These are phyloP conservation scores for Alternaria infectoria DNA, from an alignment of 2,329 filamentous ascomycete genomes.

Conservation along the genomic window DNA sequence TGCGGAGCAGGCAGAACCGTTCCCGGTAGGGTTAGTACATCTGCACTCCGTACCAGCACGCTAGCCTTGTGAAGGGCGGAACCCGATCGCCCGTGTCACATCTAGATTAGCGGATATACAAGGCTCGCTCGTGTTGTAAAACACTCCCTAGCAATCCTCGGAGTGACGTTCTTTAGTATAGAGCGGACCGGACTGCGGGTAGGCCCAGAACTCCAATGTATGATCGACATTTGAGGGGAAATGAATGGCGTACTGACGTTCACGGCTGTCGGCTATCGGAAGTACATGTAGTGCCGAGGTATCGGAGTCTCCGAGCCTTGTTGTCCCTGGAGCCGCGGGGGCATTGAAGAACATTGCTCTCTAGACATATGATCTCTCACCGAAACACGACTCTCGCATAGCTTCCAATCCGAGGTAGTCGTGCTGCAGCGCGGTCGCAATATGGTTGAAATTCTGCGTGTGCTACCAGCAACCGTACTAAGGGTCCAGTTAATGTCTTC, in stretches of 20 bases:
- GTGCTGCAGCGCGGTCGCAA: too few relatives aligned
- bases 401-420: not conserved
- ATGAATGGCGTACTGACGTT: not conserved
- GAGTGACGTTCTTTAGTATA: not conserved
- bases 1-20: not conserved
- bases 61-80: not conserved
- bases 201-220: not conserved
- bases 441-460: too few relatives aligned
- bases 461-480: too few relatives aligned
- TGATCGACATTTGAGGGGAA: not conserved
- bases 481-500: not conserved
- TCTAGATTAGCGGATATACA: not conserved
- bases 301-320: not conserved
- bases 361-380: too few relatives aligned
- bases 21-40: not conserved
- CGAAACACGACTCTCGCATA: too few relatives aligned
- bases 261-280: not conserved
- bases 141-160: not conserved
- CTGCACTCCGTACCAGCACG: not conserved
- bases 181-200: not conserved
- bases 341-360: too few relatives aligned
- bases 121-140: not conserved
- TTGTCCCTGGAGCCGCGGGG: too few relatives aligned
- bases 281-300: not conserved
- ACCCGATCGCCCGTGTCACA: not conserved